A percentile compares a stretch with the other conserved stretches of the same genome.
These are phyloP conservation scores for Pseudozyma sp. DNA, from an alignment of 1,284 basidiomycete species.

Conservation along the genomic window DNA sequence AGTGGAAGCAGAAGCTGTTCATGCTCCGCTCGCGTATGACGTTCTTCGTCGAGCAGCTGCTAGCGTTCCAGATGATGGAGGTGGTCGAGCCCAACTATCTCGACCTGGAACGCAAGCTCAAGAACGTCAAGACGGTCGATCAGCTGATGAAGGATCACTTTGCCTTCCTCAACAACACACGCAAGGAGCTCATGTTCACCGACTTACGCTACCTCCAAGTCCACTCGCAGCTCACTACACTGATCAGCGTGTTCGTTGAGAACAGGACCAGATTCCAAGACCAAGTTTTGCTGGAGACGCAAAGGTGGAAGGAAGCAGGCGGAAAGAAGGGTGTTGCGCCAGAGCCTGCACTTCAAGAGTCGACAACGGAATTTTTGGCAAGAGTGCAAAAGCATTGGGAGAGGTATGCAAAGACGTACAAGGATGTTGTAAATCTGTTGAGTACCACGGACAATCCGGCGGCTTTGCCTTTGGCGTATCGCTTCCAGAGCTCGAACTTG, in stretches of 20 bases:
- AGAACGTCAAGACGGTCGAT: conserved; percentile 64
- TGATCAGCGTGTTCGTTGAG: conserved; percentile 59
- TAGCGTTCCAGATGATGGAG: conserved; percentile 65
- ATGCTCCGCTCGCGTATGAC: conserved; percentile 64
- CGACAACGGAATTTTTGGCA: conserved; percentile 39
- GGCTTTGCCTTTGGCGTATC: conserved; percentile 63
- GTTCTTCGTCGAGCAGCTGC: conserved; percentile 66
- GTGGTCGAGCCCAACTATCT: conserved; percentile 67
- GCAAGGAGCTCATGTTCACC: conserved; percentile 68
- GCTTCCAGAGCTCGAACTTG: conserved; percentile 58
- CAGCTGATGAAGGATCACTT: conserved; percentile 68
- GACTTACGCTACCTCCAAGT: conserved; percentile 60
- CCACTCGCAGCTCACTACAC: conserved; percentile 58
- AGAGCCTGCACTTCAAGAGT: conserved; percentile 32
- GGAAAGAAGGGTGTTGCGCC: conserved; percentile 27
- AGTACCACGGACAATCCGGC: conserved; percentile 68
- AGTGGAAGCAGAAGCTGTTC: conserved; percentile 66
- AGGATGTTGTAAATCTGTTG: conserved; percentile 64
- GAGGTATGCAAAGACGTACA: conserved; percentile 60
- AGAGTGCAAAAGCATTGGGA: conserved; percentile 62
- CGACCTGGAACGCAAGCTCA: conserved; percentile 61
- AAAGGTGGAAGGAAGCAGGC: conserved; percentile 45
- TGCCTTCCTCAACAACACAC: conserved; percentile 64
- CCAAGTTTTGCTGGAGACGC: conserved; percentile 55
- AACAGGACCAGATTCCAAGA: conserved; percentile 56